Evolutionary conservation across 2,329 filamentous ascomycete genomes (phyloP), one percentile per base, ranked within the genome.

Genomic region (Aspergillus floridensis): DNA sequence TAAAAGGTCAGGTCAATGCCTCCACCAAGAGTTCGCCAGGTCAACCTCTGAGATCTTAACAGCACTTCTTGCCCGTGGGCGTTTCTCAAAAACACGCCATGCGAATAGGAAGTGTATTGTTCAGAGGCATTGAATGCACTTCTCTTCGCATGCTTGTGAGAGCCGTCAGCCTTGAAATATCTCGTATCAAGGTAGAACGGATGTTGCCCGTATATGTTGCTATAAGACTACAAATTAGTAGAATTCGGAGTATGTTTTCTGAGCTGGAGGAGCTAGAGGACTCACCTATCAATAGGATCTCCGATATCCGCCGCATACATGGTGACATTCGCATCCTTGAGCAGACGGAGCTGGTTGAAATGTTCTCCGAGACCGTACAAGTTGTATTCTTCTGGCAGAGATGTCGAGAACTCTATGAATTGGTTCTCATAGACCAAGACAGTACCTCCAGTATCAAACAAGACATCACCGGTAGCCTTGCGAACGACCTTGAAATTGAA

Each of bases 1-100:
- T 89, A 90, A 76, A 95, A 91, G 73, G 91, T 93, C 19, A 95
- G 79, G 70, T 95, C 91, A 56, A 95, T 85, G 53, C 82, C 87
- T 22, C 92, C 91, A 56, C 91, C 91, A 0, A 96, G 76, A 0
- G 87, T 82, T 65, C 89, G 82, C 88, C 88, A 92, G 0, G 88
- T 91, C 59, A 93, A 80, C 61, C 85, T 86, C 1, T 82, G 79
- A 0, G 86, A 80, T 16, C 80, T 79, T 61, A 93, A 79, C 2
- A 92, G 74, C 7, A 92, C 78, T 64, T 95, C 91, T 73, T 91
- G 88, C 2, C 85, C 87, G 70, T 95, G 91, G 1, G 87, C 82
- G 70, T 93, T 95, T 38, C 91, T 84, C 19, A 90, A 78, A 70
- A 90, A 93, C 1, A 93, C 86, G 29, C 90, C 91, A 66, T 95